Percentiles rank a stretch among this genome's conserved stretches.
Conservation (phyloP, 352 stramenopile genomes). For the Globisporangium cystogenes region DNA sequence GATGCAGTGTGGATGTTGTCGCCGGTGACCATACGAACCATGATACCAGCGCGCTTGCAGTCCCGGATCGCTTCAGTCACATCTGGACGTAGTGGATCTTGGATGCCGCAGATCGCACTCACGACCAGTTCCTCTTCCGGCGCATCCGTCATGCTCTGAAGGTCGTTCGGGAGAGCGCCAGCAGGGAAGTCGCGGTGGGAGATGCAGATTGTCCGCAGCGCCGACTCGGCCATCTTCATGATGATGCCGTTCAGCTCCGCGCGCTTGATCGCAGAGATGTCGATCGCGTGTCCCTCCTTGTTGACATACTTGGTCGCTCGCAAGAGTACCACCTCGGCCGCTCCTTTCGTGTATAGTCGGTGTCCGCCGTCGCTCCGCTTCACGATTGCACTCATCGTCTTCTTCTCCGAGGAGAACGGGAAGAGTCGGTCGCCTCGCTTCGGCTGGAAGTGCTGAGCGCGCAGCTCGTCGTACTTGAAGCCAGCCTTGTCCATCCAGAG, state of each 20-base stretch:
- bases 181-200: conserved; percentile 70
- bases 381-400: conserved; percentile 73
- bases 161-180: conserved; percentile 46
- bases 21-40: conserved; percentile 99
- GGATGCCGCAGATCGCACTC: conserved; percentile 93
- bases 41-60: conserved; percentile 96
- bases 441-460: conserved; percentile 43
- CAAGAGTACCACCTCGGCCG: conserved; percentile 63
- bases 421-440: conserved; percentile 59
- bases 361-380: conserved; percentile 23
- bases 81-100: conserved; percentile 93
- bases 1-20: conserved; percentile 98
- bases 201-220: conserved; percentile 86
- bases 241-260: conserved; percentile 73
- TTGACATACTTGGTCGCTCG: conserved; percentile 69
- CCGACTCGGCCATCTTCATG: conserved; percentile 73
- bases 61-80: conserved; percentile 92
- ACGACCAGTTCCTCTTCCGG: conserved; percentile 79
- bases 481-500: conserved; percentile 59
- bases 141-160: conserved; percentile 43
- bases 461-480: conserved; percentile 55
- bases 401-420: conserved; percentile 80
- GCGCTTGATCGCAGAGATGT: conserved; percentile 49
- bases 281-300: conserved; percentile 33
- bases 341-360: conserved; percentile 70